A percentile compares a stretch with the other conserved stretches of the same genome.
These are phyloP conservation scores for Pseudoscleropodium purum DNA, from an alignment of 225 moss, liverwort and hornwort genomes.

Conservation along the genomic window DNA sequence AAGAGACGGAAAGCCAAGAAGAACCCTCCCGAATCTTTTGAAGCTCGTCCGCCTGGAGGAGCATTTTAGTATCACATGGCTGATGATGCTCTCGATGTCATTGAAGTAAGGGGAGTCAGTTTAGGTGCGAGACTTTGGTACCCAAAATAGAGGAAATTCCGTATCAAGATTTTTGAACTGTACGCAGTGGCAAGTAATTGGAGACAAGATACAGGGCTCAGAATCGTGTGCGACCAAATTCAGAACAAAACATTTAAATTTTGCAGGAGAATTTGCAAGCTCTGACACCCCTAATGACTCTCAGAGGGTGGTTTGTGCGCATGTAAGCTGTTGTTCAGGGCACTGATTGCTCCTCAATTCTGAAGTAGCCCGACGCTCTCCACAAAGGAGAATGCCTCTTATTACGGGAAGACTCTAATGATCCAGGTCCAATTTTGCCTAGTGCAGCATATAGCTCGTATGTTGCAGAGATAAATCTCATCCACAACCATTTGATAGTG, in stretches of 20 bases:
- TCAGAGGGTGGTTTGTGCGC: not conserved
- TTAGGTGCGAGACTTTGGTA: not conserved
- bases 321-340: no score
- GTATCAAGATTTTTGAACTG: not conserved
- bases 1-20: conserved; percentile 18
- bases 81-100: not conserved
- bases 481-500: not conserved
- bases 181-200: not conserved
- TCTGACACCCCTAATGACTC: not conserved
- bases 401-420: not conserved
- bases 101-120: not conserved
- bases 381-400: not conserved
- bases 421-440: not conserved
- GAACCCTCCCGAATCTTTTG: not conserved
- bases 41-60: conserved; percentile 33
- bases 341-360: not conserved
- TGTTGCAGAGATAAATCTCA: not conserved
- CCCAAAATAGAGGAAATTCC: not conserved
- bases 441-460: conserved; percentile 13
- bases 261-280: not conserved
- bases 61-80: not conserved
- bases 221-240: not conserved
- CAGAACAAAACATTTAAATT: not conserved
- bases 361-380: not conserved
- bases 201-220: not conserved